Conservation (phyloP, 2,329 filamentous ascomycete genomes). For the Botrytis hyacinthi region DNA sequence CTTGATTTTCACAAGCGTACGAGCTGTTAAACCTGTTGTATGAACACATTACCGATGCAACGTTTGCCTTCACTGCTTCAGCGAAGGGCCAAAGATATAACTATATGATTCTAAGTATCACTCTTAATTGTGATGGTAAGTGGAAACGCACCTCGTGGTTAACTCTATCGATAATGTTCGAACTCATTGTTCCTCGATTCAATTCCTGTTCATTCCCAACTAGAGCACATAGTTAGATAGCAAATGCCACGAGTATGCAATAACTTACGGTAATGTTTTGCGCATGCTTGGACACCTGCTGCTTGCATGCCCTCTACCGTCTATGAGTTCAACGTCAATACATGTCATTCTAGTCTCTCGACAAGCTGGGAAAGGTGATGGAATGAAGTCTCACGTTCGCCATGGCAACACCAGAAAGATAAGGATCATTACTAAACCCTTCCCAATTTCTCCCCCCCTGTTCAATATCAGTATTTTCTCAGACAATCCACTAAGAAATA, state of each 20-base stretch:
- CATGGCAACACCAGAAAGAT: constrained; percentile 64
- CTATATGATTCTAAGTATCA: constrained; percentile 21
- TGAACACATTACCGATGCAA: constrained; percentile 68
- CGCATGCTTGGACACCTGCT: constrained; percentile 50
- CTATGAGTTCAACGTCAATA: constrained; percentile 33
- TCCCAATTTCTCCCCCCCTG: constrained; percentile 80
- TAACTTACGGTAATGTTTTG: constrained; percentile 53
- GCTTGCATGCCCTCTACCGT: constrained; percentile 59
- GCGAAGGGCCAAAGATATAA: constrained; percentile 54
- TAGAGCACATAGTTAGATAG: constrained; percentile 28
- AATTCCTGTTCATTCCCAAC: constrained; percentile 69
- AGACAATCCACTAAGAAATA: not conserved
- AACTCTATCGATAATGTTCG: constrained; percentile 62
- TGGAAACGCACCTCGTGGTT: constrained; percentile 67
- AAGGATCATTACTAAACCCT: constrained; percentile 76
- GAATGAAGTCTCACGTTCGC: constrained; percentile 42
- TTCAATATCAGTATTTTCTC: constrained; percentile 39
- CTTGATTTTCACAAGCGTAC: constrained; percentile 64
- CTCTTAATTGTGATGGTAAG: constrained; percentile 27
- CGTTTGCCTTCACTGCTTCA: constrained; percentile 64
- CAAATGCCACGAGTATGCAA: constrained; percentile 35
- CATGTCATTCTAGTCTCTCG: too few species aligned
- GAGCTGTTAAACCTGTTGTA: constrained; percentile 71
- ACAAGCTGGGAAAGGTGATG: not conserved
- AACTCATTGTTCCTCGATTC: constrained; percentile 52